phyloP scores from a whole-genome alignment of 164 flowering plant species.

The Santalum album region DNA sequence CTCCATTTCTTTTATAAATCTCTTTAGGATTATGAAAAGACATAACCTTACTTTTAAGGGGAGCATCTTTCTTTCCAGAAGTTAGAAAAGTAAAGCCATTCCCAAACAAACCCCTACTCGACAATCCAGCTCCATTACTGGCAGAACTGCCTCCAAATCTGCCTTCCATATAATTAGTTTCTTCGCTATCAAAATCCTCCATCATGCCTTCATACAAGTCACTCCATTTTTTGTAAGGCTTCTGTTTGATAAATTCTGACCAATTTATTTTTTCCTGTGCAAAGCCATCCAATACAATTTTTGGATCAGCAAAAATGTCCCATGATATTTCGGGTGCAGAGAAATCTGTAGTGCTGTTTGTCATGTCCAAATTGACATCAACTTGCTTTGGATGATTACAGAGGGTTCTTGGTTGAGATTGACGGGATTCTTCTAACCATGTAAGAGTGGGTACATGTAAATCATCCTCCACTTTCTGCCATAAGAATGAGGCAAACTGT shows the following conservation, averaged over 20 bases:
- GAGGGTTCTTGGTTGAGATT: conserved; percentile 16
- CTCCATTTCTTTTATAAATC: conserved; percentile 70
- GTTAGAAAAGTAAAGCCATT: conserved; percentile 25
- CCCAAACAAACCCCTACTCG: conserved; percentile 24
- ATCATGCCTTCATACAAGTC: conserved; percentile 26
- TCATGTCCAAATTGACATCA: conserved; percentile 12
- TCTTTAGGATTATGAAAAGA: conserved; percentile 61
- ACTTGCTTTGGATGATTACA: conserved; percentile 12
- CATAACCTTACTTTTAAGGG: conserved; percentile 16
- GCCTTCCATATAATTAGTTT: conserved; percentile 24
- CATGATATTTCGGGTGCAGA: conserved; percentile 36
- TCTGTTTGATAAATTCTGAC: conserved; percentile 24
- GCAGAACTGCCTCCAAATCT: conserved; percentile 19
- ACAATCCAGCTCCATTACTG: conserved; percentile 21
- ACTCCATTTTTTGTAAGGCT: conserved; percentile 45
- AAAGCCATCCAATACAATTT: conserved; percentile 34
- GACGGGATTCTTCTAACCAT: conserved; percentile 36
- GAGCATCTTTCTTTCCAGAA: conserved; percentile 30
- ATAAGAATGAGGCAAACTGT: conserved; percentile 40
- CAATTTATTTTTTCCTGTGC: conserved; percentile 26
- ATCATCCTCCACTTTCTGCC: conserved; percentile 36
- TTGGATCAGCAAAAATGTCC: conserved; percentile 41
- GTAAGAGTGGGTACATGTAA: conserved; percentile 23
- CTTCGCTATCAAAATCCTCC: conserved; percentile 23
- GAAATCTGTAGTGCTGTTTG: conserved; percentile 18